Base-by-base conservation (phyloP, 495 filamentous ascomycete genomes). In the Talaromyces borbonicus region DNA sequence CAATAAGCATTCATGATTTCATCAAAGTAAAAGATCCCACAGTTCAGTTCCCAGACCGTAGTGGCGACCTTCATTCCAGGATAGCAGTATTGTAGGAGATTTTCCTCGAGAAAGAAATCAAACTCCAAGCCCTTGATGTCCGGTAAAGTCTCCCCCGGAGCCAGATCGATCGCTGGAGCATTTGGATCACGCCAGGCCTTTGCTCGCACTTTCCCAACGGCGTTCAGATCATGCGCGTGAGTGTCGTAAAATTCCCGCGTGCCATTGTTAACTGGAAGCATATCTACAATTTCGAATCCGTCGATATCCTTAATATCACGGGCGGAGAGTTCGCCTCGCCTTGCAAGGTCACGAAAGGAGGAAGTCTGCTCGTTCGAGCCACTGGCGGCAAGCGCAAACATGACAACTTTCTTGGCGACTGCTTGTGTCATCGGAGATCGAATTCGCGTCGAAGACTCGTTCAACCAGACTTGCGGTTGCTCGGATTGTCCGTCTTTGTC, bases 21-120 rank as follows among this genome's bases (percentile, higher is more conserved):
- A 41, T 80, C 77, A 46, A 88, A 72, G 52, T 73, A 77, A 52
- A 74, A 66, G 25, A 87, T 36, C 6, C 80, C 83, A 44, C 68
- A 72, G 47, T 73, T 78, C 23, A 87, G 61, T 38, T 77, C 69
- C 57, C 78, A 80, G 12, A 94, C 72, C 6, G 56, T 61, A 4
- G 77, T 67, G 25, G 73, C 69, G 12, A 96, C 57, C 65, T 93
- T 95, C 80, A 95, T 80, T 1, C 89, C 87, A 1, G 77, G 67
- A 51, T 78, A 79, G 48, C 81, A 74, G 37, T 74, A 65, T 22
- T 67, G 50, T 15, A 96, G 67, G 4, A 83, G 62, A 0, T 73
- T 56, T 20, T 79, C 72, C 54, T 92, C 87, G 19, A 93, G 46
- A 55, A 83, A 77, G 50, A 89, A 82, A 25, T 78, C 72, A 50